These are phyloP conservation scores for Cryptomeria japonica DNA, from an alignment of 75 land plant genomes.

Conservation along the genomic window DNA sequence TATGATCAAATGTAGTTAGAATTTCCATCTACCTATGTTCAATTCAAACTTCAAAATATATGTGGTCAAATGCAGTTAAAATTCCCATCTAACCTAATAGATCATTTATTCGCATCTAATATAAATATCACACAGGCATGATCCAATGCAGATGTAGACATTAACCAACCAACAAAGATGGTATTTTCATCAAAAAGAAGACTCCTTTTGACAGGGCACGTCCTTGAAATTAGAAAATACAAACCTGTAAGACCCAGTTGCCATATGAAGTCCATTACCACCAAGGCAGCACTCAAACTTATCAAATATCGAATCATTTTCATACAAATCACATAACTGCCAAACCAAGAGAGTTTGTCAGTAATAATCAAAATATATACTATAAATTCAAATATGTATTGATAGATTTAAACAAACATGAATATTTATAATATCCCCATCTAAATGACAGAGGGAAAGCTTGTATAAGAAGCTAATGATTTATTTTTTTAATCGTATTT, in stretches of 20 bases:
- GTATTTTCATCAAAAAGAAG: neutral
- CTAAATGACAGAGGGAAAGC: neutral
- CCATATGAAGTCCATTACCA: conserved; percentile 72
- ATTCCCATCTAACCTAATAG: neutral
- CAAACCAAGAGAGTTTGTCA: neutral
- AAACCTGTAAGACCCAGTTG: conserved; percentile 93
- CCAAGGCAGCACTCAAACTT: conserved; percentile 91
- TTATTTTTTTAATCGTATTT: neutral
- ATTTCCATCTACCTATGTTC: neutral
- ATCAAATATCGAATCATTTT: conserved; percentile 89
- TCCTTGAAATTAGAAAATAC: conserved; percentile 10
- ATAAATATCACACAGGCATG: neutral
- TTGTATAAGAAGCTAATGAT: neutral
- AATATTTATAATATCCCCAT: neutral
- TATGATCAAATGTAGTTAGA: neutral
- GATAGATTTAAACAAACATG: neutral
- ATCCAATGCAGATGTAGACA: neutral
- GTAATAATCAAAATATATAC: neutral
- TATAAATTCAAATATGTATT: neutral
- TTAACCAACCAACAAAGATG: neutral
- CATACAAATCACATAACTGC: conserved; percentile 85
- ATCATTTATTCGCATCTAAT: neutral
- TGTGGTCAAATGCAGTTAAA: neutral
- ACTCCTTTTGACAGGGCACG: neutral
- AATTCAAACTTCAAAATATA: neutral